These are phyloP conservation scores for Phyllosticta ampelicida DNA, from an alignment of 2,329 filamentous ascomycete genomes.

Conservation along the genomic window DNA sequence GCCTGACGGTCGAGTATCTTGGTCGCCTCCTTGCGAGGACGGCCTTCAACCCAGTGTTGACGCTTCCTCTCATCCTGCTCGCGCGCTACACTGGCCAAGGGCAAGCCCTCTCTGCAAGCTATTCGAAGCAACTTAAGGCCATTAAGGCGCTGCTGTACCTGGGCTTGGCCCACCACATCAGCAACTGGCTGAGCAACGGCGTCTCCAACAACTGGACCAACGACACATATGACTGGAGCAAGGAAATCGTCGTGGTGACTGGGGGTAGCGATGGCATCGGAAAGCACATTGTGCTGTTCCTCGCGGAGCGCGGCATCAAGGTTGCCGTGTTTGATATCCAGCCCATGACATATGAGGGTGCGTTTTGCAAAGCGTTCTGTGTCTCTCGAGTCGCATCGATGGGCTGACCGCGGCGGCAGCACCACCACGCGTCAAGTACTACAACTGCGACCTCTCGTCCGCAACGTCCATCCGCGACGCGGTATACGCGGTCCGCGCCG, in stretches of 20 bases:
- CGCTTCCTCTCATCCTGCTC: constrained; percentile 53
- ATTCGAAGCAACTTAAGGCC: constrained; percentile 41
- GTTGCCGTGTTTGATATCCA: constrained; percentile 65
- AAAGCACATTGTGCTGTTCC: constrained; percentile 49
- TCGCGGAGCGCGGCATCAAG: constrained; percentile 55
- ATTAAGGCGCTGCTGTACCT: constrained; percentile 45
- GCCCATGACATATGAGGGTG: constrained; percentile 43
- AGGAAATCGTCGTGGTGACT: constrained; percentile 63
- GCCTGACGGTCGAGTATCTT: constrained; percentile 45
- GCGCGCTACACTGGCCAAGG: constrained; percentile 55
- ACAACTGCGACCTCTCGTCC: constrained; percentile 58
- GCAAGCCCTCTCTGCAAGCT: constrained; percentile 42
- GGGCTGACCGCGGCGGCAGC: constrained; percentile 23
- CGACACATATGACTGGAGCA: constrained; percentile 53
- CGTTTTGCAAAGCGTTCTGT: constrained; percentile 6
- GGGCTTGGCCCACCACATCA: constrained; percentile 40
- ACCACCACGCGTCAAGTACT: constrained; percentile 50
- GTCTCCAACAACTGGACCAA: constrained; percentile 40
- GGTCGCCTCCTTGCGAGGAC: constrained; percentile 48
- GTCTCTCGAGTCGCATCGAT: neutral
- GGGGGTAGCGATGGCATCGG: constrained; percentile 69
- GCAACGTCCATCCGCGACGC: constrained; percentile 41
- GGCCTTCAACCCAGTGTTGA: constrained; percentile 52
- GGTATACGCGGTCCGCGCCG: constrained; percentile 42
- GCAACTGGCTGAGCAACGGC: constrained; percentile 41